These are phyloP conservation scores for Ophiocordyceps unilateralis DNA, from an alignment of 2,329 filamentous ascomycete species.

Conservation along the genomic window DNA sequence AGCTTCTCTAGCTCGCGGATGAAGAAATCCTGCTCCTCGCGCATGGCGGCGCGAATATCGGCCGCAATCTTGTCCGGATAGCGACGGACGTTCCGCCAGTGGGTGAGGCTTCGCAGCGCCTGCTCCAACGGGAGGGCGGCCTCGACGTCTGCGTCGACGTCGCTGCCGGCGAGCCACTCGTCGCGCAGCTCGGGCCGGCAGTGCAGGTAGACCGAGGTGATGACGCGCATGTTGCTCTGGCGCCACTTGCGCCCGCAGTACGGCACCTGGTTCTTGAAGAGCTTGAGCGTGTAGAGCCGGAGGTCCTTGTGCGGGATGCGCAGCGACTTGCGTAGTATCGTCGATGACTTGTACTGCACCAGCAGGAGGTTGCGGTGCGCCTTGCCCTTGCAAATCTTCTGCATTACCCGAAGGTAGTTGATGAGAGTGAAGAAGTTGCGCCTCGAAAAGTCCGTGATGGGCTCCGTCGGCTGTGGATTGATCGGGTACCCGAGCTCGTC, in stretches of 20 bases:
- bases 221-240: constrained; percentile 95
- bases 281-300: constrained; percentile 84
- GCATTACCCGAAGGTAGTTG: constrained; percentile 89
- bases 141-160: constrained; percentile 87
- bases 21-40: constrained; percentile 68
- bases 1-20: constrained; percentile 59
- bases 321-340: constrained; percentile 79
- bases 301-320: constrained; percentile 79
- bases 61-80: constrained; percentile 65
- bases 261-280: constrained; percentile 97
- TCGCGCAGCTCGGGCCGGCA: constrained; percentile 84
- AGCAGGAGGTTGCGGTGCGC: constrained; percentile 86
- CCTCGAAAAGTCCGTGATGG: constrained; percentile 79
- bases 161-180: constrained; percentile 83
- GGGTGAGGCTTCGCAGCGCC: constrained; percentile 71
- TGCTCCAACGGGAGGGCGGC: constrained; percentile 85
- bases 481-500: constrained; percentile 79
- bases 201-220: constrained; percentile 89
- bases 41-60: constrained; percentile 38
- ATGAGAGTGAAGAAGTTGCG: constrained; percentile 92
- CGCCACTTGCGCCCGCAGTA: constrained; percentile 98
- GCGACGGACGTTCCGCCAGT: constrained; percentile 79
- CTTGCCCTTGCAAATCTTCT: constrained; percentile 93
- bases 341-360: constrained; percentile 87
- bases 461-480: constrained; percentile 49